Conservation (phyloP, 495 filamentous ascomycete genomes). For the Pseudoneurospora amorphoporcata region DNA sequence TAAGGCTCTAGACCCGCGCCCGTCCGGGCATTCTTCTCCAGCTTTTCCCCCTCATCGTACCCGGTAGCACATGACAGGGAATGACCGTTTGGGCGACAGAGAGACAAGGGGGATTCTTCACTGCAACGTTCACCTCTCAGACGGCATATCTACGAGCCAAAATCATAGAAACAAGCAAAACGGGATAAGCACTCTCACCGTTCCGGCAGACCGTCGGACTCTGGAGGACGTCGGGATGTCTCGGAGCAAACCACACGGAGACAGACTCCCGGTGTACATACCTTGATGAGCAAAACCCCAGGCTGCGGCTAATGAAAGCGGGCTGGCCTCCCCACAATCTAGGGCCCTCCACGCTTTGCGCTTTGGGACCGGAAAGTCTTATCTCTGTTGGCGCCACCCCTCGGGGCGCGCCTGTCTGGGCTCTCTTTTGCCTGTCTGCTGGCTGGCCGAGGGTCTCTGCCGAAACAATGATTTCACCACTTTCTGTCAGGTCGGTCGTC, state of each 20-base stretch:
- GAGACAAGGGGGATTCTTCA: not conserved
- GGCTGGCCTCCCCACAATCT: conserved; percentile 7
- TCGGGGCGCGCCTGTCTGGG: conserved; percentile 9
- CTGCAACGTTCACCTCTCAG: not conserved
- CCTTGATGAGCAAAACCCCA: not conserved
- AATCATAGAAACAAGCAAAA: not conserved
- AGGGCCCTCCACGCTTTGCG: conserved; percentile 12
- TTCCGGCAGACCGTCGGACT: not conserved
- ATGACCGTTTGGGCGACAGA: not conserved
- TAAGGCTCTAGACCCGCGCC: not conserved
- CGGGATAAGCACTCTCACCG: not conserved
- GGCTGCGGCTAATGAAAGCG: not conserved
- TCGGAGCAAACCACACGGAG: not conserved
- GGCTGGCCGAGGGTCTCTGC: not conserved
- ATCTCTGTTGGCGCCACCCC: conserved; percentile 20
- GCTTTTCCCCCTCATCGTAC: not conserved
- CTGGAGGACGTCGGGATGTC: not conserved
- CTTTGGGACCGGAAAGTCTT: conserved; percentile 7
- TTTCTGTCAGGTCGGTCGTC: not conserved
- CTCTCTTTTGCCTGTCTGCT: not conserved
- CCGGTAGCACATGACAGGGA: not conserved
- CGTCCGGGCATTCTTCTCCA: not conserved
- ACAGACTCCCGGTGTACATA: not conserved
- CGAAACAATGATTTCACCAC: not conserved
- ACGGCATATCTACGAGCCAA: not conserved